Conservation (phyloP, 2,329 filamentous ascomycete species). For the Nemania abortiva region DNA sequence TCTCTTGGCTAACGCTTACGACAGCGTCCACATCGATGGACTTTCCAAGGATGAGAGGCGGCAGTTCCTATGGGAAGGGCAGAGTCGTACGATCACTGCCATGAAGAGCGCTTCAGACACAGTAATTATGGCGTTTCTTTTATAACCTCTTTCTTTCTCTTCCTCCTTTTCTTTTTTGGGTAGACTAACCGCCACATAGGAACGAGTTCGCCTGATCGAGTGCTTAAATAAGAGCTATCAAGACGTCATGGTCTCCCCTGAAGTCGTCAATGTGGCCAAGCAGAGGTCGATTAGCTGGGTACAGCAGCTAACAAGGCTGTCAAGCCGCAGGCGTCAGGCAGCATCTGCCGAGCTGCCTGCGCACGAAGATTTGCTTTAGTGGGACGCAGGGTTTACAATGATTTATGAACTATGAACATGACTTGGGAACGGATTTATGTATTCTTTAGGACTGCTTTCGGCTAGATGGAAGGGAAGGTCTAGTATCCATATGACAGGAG, state of each 20-base stretch:
- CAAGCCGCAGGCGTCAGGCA: neutral
- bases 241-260: constrained; percentile 1
- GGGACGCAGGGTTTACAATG: too few relatives aligned
- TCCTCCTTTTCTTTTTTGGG: neutral
- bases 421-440: too few relatives aligned
- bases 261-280: constrained; percentile 1
- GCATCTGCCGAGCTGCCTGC: neutral
- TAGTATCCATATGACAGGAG: too few relatives aligned
- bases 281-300: constrained; percentile 7
- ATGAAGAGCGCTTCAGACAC: constrained; percentile 10
- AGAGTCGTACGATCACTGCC: constrained; percentile 6
- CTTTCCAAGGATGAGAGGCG: constrained; percentile 12
- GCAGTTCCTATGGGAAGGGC: constrained; percentile 13
- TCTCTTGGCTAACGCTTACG: constrained; percentile 7
- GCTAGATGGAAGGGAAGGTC: too few relatives aligned
- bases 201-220: constrained; percentile 8
- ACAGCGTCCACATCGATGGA: constrained; percentile 11
- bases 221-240: constrained; percentile 8
- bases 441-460: too few relatives aligned
- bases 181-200: neutral
- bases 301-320: constrained; percentile 1
- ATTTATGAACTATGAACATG: too few relatives aligned
- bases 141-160: neutral
- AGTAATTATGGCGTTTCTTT: constrained; percentile 9
- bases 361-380: constrained; percentile 4